Percentiles rank a stretch among this genome's conserved stretches.
phyloP scores from a whole-genome alignment of 2,329 filamentous ascomycete species.

The Cladobotryum protrusum region DNA sequence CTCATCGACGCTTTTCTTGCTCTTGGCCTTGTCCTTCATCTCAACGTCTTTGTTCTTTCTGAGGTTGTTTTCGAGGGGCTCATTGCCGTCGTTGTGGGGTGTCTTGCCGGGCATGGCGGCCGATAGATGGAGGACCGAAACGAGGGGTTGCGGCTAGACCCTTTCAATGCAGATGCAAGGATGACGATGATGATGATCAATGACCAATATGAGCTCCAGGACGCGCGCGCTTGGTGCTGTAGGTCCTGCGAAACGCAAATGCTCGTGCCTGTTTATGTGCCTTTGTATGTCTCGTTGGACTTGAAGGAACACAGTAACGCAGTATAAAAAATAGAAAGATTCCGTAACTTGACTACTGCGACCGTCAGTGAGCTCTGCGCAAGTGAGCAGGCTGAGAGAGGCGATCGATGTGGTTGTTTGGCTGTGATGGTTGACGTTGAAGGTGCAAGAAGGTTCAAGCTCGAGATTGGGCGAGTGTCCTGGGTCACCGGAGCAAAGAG shows the following conservation, averaged over 20 bases:
- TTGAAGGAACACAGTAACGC: not conserved
- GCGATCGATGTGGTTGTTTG: slow-evolving; percentile 9
- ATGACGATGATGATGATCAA: slow-evolving; percentile 9
- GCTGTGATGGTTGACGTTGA: slow-evolving; percentile 16
- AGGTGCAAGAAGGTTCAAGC: slow-evolving; percentile 29
- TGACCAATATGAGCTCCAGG: not conserved
- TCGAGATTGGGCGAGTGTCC: slow-evolving; percentile 20
- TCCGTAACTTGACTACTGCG: slow-evolving; percentile 3
- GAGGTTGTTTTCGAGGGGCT: slow-evolving; percentile 63
- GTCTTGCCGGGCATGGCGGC: slow-evolving; percentile 64
- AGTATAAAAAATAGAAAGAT: not conserved
- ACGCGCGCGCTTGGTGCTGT: not conserved
- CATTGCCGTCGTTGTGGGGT: slow-evolving; percentile 64
- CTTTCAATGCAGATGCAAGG: not conserved
- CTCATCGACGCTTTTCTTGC: slow-evolving; percentile 65
- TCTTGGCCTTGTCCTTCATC: slow-evolving; percentile 63
- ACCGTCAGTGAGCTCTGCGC: slow-evolving; percentile 8
- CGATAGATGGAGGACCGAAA: not conserved
- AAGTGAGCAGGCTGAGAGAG: slow-evolving; percentile 1
- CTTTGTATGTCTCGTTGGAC: too few relatives aligned
- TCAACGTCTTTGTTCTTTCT: slow-evolving; percentile 63
- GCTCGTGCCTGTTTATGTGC: too few relatives aligned
- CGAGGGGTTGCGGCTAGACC: not conserved
- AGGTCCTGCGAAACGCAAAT: too few relatives aligned
- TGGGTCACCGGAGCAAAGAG: slow-evolving; percentile 13